These are phyloP conservation scores for Dipodascopsis uninucleata DNA, from an alignment of 805 yeast genomes.

Conservation along the genomic window DNA sequence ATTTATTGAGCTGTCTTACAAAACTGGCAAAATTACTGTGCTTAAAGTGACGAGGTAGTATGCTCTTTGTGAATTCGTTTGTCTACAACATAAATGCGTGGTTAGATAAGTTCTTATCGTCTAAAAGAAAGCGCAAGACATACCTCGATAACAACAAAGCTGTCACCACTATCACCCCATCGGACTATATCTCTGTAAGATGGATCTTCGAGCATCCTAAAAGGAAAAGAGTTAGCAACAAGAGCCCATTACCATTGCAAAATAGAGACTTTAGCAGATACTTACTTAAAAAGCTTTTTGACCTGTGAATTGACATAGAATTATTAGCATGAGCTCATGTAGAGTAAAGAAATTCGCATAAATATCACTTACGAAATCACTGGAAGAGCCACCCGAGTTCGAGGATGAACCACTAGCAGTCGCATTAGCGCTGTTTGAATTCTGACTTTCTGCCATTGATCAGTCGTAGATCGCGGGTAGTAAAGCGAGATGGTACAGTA, in stretches of 20 bases:
- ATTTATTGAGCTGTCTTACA: conserved; percentile 91
- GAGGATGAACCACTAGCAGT: too few species aligned
- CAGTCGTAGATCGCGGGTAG: too few species aligned
- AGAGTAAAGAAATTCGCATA: conserved; percentile 1
- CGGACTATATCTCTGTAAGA: conserved; percentile 70
- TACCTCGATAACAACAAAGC: conserved; percentile 77
- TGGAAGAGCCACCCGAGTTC: conserved; percentile 25
- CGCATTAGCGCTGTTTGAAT: too few species aligned
- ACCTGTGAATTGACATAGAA: conserved; percentile 10
- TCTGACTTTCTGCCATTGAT: too few species aligned
- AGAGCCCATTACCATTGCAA: not conserved
- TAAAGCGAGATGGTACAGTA: too few species aligned
- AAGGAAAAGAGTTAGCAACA: conserved; percentile 2
- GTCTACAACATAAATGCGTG: conserved; percentile 39
- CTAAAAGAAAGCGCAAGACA: conserved; percentile 9
- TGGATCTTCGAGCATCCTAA: conserved; percentile 77
- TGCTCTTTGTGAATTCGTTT: conserved; percentile 81
- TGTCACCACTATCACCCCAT: conserved; percentile 84
- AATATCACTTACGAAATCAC: conserved; percentile 25
- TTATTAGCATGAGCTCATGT: not conserved
- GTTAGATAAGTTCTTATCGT: not conserved
- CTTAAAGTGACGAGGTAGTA: conserved; percentile 88
- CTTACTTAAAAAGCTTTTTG: conserved; percentile 26
- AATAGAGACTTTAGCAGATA: not conserved
- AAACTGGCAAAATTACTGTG: conserved; percentile 93